Base-by-base conservation (phyloP, 805 yeast genomes). In the Saccharomyces kudriavzevii region DNA sequence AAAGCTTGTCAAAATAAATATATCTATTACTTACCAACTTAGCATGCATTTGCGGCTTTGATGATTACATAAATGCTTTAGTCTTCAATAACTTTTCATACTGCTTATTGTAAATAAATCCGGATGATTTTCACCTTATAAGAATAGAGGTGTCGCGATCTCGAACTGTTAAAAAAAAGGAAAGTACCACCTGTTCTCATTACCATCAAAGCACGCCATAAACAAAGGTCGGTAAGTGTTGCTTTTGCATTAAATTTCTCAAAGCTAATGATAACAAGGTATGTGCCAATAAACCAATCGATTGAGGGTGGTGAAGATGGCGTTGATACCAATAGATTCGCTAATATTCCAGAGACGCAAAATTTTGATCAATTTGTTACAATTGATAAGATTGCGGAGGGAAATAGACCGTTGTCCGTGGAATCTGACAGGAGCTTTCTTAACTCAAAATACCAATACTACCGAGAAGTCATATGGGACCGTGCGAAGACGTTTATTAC, bases 341-440 rank as follows among this genome's bases (percentile, higher is more conserved):
- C 14, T 22, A 46, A 35, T 3, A 54, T 64, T 9, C 66, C 70
- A 5, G 72, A 66, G 53, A 64, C 66, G 1, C 57, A 56, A 35
- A 62, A 61, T n/a, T 87, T 84, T 61, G 77, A 80, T 47, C 80
- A 80, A 47, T 87, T 84, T 63, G 70, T 70, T 17, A 86, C 92
- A 3, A 77, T 85, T 2, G 92, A 87, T 60, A 83, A 89, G 87
- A 74, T 83, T 5, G 57, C 66, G 14, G 80, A 80, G 52, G 90
- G 84, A 58, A 79, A 80, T 50, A 65, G 77, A 22, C 72, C 72
- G 25, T 80, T 79, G 35, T 82, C 58, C 5, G 35, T 49, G 40
- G 25, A 27, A 13, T 43, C 22, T 17, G 58, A 56, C 9, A 50
- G 60, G 26, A 54, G 52, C 25, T 10, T 26, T 11, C 46, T 58